These are phyloP conservation scores for Claviceps sp. DNA, from an alignment of 2,329 filamentous ascomycete genomes.

Conservation along the genomic window DNA sequence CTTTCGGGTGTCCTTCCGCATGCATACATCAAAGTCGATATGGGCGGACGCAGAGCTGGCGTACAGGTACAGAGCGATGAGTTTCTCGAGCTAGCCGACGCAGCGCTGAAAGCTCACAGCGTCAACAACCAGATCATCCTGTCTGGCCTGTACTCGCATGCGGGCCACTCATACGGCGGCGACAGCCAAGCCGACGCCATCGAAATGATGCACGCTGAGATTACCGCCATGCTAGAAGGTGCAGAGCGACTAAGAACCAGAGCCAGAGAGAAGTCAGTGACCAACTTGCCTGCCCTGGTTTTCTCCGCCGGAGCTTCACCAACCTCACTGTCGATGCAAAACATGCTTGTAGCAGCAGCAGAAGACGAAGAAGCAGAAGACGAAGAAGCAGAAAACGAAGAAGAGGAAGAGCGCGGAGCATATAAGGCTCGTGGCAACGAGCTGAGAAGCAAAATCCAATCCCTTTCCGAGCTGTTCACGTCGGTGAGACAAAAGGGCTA, in stretches of 20 bases:
- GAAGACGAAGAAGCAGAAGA: not conserved
- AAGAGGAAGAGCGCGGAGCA: not conserved
- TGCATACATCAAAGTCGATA: slow-evolving; percentile 63
- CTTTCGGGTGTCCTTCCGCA: slow-evolving; percentile 33
- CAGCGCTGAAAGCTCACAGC: slow-evolving; percentile 14
- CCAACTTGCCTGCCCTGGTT: slow-evolving; percentile 10
- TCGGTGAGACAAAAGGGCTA: slow-evolving; percentile 24
- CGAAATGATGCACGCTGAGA: slow-evolving; percentile 17
- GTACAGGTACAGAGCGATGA: slow-evolving; percentile 35
- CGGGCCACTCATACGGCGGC: slow-evolving; percentile 53
- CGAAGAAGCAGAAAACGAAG: not conserved
- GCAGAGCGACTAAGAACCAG: slow-evolving; percentile 11
- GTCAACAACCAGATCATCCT: slow-evolving; percentile 27
- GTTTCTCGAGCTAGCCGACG: slow-evolving; percentile 33
- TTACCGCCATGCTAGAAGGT: slow-evolving; percentile 15
- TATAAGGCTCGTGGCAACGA: slow-evolving; percentile 7
- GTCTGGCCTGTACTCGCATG: slow-evolving; percentile 59
- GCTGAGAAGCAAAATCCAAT: slow-evolving; percentile 8
- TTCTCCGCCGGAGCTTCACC: slow-evolving; percentile 68
- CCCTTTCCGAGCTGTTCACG: slow-evolving; percentile 10
- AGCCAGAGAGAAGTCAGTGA: slow-evolving; percentile 8
- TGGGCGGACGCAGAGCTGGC: slow-evolving; percentile 59
- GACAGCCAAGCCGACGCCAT: slow-evolving; percentile 19
- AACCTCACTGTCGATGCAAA: slow-evolving; percentile 34
- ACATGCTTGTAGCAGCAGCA: slow-evolving; percentile 8